phyloP scores from a whole-genome alignment of 495 filamentous ascomycete genomes.

The Lepraria neglecta region DNA sequence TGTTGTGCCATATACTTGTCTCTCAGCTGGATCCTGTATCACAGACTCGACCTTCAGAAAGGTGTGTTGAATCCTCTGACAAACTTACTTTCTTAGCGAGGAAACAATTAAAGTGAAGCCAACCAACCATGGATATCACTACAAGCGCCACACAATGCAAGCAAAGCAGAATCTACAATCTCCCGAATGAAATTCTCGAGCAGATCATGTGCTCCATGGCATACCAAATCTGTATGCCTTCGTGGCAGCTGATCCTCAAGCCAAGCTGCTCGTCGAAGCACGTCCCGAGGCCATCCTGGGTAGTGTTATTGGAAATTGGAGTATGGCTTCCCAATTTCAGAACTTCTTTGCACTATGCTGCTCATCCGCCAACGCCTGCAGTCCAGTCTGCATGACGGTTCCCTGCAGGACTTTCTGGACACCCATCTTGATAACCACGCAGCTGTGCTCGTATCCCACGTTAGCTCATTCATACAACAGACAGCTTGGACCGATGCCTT shows the following conservation, averaged over 20 bases:
- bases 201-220: background rate
- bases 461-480: background rate
- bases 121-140: background rate
- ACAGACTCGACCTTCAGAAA: no score
- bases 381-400: no score
- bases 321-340: background rate
- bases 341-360: background rate
- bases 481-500: background rate
- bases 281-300: background rate
- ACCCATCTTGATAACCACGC: background rate
- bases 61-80: no score
- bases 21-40: no score
- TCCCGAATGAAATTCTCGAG: background rate
- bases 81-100: no score
- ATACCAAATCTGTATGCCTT: background rate
- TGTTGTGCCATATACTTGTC: no score
- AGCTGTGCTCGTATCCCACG: background rate
- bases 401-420: background rate
- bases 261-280: background rate
- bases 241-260: background rate
- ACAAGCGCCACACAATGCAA: background rate
- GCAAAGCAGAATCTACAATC: background rate
- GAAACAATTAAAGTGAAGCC: no score
- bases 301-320: background rate
- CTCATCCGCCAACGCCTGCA: background rate